Base-by-base conservation (phyloP, 2,329 filamentous ascomycete genomes). In the Beauveria bassiana region DNA sequence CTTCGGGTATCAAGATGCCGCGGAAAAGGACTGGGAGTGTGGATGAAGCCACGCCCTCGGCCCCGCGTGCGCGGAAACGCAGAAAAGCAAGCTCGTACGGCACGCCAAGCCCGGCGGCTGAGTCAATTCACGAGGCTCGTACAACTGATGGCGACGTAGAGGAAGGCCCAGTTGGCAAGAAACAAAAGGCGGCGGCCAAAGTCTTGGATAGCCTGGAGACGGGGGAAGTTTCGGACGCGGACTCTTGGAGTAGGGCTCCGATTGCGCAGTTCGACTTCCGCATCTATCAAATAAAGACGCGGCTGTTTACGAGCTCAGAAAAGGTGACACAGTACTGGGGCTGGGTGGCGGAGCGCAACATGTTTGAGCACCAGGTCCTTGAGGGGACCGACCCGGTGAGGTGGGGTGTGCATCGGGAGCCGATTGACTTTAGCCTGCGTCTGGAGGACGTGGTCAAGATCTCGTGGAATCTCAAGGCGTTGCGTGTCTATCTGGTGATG, bases 311-410 rank as follows among this genome's bases (percentile, higher is more conserved):
- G 1, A 81, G 77, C 24, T 79, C 78, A 59, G 70, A 73, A 2
- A 66, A 73, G 14, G 78, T 81, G 5, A 83, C 79, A 14, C 82
- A 85, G 67, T 84, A 84, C 70, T 82, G 80, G 80, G 80, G 80
- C 55, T 84, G 78, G 77, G 66, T 78, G 3, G 72, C 72, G 9
- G 68, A 74, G 34, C 67, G 68, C 7, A 72, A 67, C 20, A 66
- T 73, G 16, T 80, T 84, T 59, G 79, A 84, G 71, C 82, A 84
- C 64, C 81, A 83, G 66, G 78, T 84, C 1, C 73, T 84, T 5
- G 77, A 75, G 50, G 75, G 79, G 18, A 72, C 75, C 3, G 61
- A 72, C 20, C 77, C 77, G 16, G 73, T 75, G 2, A 69, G 68
- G 1, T 85, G 82, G 82, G 79, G 76, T 6, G 71, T 78, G 12